Evolutionary conservation across 148 eudicot genomes (phyloP).

Genomic region (Beta vulgaris): DNA sequence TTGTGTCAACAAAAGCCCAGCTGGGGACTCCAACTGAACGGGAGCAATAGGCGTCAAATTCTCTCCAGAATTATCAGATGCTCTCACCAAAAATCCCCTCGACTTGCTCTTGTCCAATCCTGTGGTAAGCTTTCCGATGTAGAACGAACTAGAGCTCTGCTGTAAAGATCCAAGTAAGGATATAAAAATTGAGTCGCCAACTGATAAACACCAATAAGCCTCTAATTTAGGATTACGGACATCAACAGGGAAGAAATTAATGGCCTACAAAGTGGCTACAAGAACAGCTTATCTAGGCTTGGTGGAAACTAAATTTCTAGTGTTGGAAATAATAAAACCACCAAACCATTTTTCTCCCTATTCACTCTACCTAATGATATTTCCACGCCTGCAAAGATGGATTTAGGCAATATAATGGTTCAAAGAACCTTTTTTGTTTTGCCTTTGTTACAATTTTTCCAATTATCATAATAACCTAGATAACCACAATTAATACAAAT

Average conservation of each 20-base stretch:
- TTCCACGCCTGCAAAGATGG: not conserved
- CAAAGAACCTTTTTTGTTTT: not conserved
- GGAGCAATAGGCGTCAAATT: constrained; percentile 70
- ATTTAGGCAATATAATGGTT: not conserved
- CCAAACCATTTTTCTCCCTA: not conserved
- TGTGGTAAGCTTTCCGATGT: constrained; percentile 45
- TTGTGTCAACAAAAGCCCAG: constrained; percentile 77
- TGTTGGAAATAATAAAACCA: not conserved
- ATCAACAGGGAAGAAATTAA: not conserved
- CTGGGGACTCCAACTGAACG: constrained; percentile 69
- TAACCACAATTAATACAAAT: no score
- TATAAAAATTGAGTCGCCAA: not conserved
- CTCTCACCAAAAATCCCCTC: constrained; percentile 59
- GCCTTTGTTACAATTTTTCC: not conserved
- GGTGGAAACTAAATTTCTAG: not conserved
- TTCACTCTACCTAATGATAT: not conserved
- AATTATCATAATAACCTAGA: not conserved
- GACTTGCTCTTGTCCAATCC: constrained; percentile 42
- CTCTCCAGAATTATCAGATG: constrained; percentile 51
- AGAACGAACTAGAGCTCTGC: constrained; percentile 45
- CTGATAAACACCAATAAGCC: not conserved
- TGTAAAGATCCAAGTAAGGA: constrained; percentile 1
- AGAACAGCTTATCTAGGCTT: not conserved
- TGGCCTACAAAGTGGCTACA: not conserved
- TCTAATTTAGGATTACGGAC: not conserved